Conservation (phyloP, 1,284 basidiomycete genomes). For the Anthracocystis setariae region DNA sequence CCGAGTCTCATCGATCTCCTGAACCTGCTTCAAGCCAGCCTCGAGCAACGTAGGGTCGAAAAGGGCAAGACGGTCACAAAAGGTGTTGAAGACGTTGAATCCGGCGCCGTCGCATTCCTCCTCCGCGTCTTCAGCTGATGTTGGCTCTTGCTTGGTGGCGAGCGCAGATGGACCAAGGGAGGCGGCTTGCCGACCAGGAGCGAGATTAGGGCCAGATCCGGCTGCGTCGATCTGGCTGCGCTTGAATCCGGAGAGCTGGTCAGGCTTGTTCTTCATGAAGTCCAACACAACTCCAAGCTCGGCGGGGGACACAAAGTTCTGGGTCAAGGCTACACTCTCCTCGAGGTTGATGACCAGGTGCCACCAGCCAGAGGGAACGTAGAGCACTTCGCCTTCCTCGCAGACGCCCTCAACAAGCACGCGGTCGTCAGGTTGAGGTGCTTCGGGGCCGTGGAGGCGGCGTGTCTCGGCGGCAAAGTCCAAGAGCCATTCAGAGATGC, state of each 20-base stretch:
- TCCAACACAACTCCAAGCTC: slow-evolving; percentile 68
- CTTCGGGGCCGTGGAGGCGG: slow-evolving; percentile 62
- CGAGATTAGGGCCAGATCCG: slow-evolving; percentile 5
- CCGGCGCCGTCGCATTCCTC: slow-evolving; percentile 47
- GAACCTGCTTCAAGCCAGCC: slow-evolving; percentile 32
- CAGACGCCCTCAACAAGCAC: slow-evolving; percentile 69
- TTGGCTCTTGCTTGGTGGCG: background rate
- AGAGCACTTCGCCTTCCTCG: slow-evolving; percentile 67
- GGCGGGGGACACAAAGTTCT: slow-evolving; percentile 70
- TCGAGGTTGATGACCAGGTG: slow-evolving; percentile 61
- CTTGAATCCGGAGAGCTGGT: slow-evolving; percentile 70
- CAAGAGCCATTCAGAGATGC: slow-evolving; percentile 69
- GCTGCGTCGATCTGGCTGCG: slow-evolving; percentile 15
- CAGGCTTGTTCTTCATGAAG: slow-evolving; percentile 69
- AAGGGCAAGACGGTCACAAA: slow-evolving; percentile 41
- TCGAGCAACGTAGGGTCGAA: slow-evolving; percentile 41
- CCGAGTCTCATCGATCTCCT: slow-evolving; percentile 19
- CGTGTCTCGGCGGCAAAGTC: slow-evolving; percentile 68
- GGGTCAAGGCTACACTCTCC: slow-evolving; percentile 69
- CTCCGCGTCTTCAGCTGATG: slow-evolving; percentile 29
- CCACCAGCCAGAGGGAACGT: slow-evolving; percentile 67
- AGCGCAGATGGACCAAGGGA: slow-evolving; percentile 6
- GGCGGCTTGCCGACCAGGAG: slow-evolving; percentile 23
- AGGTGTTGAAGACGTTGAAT: slow-evolving; percentile 45
- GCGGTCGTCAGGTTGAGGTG: slow-evolving; percentile 24